phyloP scores from a whole-genome alignment of 805 yeast genomes.

The Wickerhamomyces canadensis region DNA sequence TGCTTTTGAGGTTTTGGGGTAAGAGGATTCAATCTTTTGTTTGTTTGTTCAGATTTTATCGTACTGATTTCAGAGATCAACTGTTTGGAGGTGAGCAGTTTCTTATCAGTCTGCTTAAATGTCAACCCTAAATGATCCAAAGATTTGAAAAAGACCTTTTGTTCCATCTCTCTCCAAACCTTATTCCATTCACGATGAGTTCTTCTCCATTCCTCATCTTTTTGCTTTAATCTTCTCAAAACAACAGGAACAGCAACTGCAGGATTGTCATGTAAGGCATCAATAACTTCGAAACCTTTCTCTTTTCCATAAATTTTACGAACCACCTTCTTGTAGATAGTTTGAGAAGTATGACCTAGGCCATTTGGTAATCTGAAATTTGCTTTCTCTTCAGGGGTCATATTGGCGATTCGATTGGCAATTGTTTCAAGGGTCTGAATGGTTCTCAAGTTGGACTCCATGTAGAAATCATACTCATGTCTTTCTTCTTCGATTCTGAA shows the following conservation, averaged over 20 bases:
- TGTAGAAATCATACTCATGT: conserved; percentile 92
- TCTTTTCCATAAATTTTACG: conserved; percentile 91
- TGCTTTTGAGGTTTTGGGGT: conserved; percentile 82
- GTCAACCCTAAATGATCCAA: conserved; percentile 94
- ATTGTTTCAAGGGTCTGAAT: conserved; percentile 94
- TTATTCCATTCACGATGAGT: conserved; percentile 98
- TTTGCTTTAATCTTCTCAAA: conserved; percentile 86
- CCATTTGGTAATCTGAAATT: conserved; percentile 87
- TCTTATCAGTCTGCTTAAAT: conserved; percentile 95
- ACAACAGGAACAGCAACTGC: conserved; percentile 93
- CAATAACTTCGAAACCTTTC: conserved; percentile 93
- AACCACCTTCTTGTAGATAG: conserved; percentile 90
- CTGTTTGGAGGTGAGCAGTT: conserved; percentile 83
- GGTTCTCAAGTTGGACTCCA: conserved; percentile 91
- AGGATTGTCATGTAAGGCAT: conserved; percentile 92
- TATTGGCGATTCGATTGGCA: conserved; percentile 87
- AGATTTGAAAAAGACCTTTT: conserved; percentile 87
- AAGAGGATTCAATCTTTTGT: conserved; percentile 78
- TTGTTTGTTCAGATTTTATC: conserved; percentile 85
- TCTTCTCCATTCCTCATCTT: conserved; percentile 98
- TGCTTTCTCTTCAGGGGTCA: conserved; percentile 87
- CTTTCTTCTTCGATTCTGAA: conserved; percentile 97
- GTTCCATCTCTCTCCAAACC: conserved; percentile 98
- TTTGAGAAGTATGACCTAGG: conserved; percentile 82
- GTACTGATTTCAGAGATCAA: conserved; percentile 88